Conservation (phyloP, 306 rosid species). For the Acmispon strigosus region DNA sequence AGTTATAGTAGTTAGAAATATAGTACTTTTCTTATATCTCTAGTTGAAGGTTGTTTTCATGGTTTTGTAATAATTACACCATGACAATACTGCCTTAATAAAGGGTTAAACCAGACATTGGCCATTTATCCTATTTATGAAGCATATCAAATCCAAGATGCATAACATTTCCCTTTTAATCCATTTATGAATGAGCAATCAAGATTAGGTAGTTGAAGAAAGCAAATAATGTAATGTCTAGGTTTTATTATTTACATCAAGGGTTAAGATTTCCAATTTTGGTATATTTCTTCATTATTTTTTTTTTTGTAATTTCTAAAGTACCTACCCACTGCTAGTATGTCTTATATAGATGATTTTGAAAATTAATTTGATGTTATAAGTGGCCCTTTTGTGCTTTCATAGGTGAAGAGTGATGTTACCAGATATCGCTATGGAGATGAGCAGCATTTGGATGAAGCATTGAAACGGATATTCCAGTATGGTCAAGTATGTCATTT, state of each 20-base stretch:
- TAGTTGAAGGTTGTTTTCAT: background rate
- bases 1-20: conserved; percentile 3
- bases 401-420: conserved; percentile 84
- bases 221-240: background rate
- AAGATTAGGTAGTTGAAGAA: background rate
- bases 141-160: background rate
- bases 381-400: conserved; percentile 1
- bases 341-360: background rate
- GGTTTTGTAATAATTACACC: background rate
- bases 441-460: conserved; percentile 97
- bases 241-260: background rate
- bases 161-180: background rate
- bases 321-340: background rate
- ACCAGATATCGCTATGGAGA: conserved; percentile 91
- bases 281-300: background rate
- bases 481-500: conserved; percentile 69
- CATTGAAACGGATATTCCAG: conserved; percentile 87
- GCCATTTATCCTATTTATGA: background rate
- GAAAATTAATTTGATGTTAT: background rate
- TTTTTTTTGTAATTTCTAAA: background rate
- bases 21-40: background rate
- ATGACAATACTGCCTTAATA: background rate
- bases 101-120: background rate
- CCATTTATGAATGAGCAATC: background rate
- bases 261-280: background rate